Evolutionary conservation across 169 alveolate genomes (phyloP), one percentile per base, ranked within the genome.

Genomic region (Pseudocohnilembus persalinus): DNA sequence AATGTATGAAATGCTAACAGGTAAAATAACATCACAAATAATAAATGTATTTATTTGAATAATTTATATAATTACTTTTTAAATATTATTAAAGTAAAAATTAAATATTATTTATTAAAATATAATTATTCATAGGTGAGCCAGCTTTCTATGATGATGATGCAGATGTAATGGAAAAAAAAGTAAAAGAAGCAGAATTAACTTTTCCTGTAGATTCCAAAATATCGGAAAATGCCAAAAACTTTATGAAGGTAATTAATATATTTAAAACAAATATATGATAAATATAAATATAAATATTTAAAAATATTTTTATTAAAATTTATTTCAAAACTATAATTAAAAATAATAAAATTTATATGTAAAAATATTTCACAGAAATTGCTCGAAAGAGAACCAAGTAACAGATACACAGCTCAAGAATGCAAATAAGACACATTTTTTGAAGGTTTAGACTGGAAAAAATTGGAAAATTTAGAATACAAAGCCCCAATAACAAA

Each of bases 1-100:
- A n/a, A 79, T 92, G 63, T 93, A 93, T 88, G 96, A 93, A 88
- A 92, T 95, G 95, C 83, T 94, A 15, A 74, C 92, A 31, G 97
- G 97, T 49, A 49, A 49, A 20, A 11, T 49, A 20, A n/a, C n/a
- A n/a, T n/a, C n/a, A n/a, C n/a, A n/a, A n/a, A n/a, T n/a, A n/a
- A n/a, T n/a, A n/a, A n/a, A n/a, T n/a, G n/a, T n/a, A n/a, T n/a
- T n/a, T n/a, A n/a, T n/a, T n/a, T n/a, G n/a, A n/a, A n/a, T n/a
- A n/a, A n/a, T n/a, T n/a, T n/a, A n/a, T n/a, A n/a, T n/a, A n/a
- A n/a, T n/a, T n/a, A n/a, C n/a, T n/a, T n/a, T n/a, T n/a, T n/a
- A n/a, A n/a, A n/a, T n/a, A n/a, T 49, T 49, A 11, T 20, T 11
- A 49, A 49, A 49, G 68, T 4, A 49, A 11, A 11, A 11, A 49